Base-by-base conservation (phyloP, 78 protist species). In the Bodo saltans region DNA sequence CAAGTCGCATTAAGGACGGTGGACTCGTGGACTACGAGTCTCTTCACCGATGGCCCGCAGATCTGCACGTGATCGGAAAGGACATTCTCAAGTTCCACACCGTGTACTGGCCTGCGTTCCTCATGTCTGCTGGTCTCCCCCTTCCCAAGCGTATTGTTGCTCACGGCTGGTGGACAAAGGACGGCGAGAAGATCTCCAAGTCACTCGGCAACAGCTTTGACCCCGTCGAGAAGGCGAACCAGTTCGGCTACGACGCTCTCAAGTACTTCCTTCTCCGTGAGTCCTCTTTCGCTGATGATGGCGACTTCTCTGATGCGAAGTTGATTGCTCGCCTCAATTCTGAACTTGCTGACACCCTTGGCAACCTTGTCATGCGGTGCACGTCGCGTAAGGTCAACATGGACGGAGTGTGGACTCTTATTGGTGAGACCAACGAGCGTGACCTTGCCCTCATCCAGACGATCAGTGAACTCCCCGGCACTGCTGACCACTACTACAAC, bases 91-190 rank as follows among this genome's bases (percentile, higher is more conserved):
- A 87, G 88, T 97, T 97, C 83, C 99, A 97, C 83, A 38, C 90
- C 32, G 69, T 95, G 21, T 93, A 92, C 87, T 97, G 99, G 99
- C 98, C 98, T 23, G 96, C 98, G 0, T 92, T 97, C 78, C 88
- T 97, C 40, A 0, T 88, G 68, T 91, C 87, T 0, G 87, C 88
- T 28, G 91, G 88, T 2, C 53, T 92, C 35, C 83, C 67, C 35
- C 85, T 87, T 1, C 97, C 95, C 12, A 35, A 71, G 30, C 1
- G 32, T 0, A 42, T 95, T 0, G 28, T 94, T 0, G 88, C 89
- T 26, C 99, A 95, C 94, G 0, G 93, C 88, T 88, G 96, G 98
- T 90, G 92, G 88, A 85, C 88, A 68, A 92, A 11, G 92, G 86
- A 93, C 83, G 79, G 89, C 0, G 74, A 39, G 33, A 96, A 96